Evolutionary conservation across 2,329 filamentous ascomycete species (phyloP).

Genomic region (Apiospora pterosperma): DNA sequence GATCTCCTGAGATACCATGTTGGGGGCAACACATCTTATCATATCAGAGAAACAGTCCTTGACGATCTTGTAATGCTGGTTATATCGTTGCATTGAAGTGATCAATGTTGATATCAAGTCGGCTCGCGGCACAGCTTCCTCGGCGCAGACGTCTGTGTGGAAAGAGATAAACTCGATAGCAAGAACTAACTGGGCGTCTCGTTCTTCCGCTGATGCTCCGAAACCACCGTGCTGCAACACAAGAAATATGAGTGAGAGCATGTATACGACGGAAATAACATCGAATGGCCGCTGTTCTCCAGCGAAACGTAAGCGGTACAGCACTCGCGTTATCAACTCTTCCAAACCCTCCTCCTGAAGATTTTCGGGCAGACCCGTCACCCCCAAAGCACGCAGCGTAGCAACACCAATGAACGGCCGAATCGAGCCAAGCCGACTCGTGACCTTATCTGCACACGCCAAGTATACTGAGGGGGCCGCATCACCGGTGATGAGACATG

Average conservation of each 20-base stretch:
- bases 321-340: conserved; percentile 77
- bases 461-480: conserved; percentile 76
- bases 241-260: conserved; percentile 76
- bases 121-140: conserved; percentile 71
- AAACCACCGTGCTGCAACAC: conserved; percentile 79
- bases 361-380: conserved; percentile 67
- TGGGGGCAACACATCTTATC: conserved; percentile 78
- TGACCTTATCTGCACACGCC: conserved; percentile 71
- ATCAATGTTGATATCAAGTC: conserved; percentile 72
- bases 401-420: conserved; percentile 84
- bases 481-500: conserved; percentile 77
- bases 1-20: conserved; percentile 72
- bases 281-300: conserved; percentile 95
- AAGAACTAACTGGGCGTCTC: conserved; percentile 84
- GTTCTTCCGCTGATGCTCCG: conserved; percentile 68
- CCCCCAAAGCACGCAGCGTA: conserved; percentile 74
- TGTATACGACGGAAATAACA: conserved; percentile 80
- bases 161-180: conserved; percentile 86
- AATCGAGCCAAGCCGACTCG: conserved; percentile 69
- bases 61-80: conserved; percentile 90
- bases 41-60: conserved; percentile 90
- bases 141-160: conserved; percentile 77
- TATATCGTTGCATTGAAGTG: conserved; percentile 80
- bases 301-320: conserved; percentile 87
- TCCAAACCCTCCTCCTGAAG: conserved; percentile 79